Evolutionary conservation across 2,329 filamentous ascomycete genomes (phyloP).

Genomic region (Fusarium stilboides): DNA sequence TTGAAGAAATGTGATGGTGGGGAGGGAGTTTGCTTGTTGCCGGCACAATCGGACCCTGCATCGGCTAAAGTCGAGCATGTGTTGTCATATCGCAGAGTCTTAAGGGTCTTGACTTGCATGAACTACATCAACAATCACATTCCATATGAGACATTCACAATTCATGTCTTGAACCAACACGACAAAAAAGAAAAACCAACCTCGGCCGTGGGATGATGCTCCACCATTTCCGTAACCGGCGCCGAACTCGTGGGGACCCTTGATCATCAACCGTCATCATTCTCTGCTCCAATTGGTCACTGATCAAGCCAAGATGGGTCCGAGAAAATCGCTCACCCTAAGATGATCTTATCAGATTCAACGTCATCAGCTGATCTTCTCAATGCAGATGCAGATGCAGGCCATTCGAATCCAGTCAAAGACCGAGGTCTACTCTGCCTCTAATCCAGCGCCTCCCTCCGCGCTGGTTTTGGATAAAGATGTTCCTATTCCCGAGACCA

Average conservation of each 20-base stretch:
- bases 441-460: constrained; percentile 21
- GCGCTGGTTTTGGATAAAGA: constrained; percentile 15
- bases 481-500: constrained; percentile 16
- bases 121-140: not conserved
- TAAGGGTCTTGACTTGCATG: not conserved
- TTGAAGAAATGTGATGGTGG: constrained; percentile 17
- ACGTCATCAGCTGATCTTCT: constrained; percentile 36
- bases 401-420: constrained; percentile 27
- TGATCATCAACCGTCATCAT: constrained; percentile 3
- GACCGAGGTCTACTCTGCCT: constrained; percentile 26
- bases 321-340: constrained; percentile 42
- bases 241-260: constrained; percentile 36
- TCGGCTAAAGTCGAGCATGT: constrained; percentile 4
- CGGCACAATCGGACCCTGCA: not conserved
- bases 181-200: constrained; percentile 2
- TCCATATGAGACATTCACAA: not conserved
- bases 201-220: constrained; percentile 21
- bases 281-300: constrained; percentile 2
- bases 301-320: not conserved
- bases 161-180: not conserved
- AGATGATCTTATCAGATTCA: constrained; percentile 38
- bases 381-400: constrained; percentile 23
- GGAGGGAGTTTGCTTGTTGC: constrained; percentile 1
- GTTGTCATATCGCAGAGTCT: constrained; percentile 14
- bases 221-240: constrained; percentile 29